Conservation (phyloP, 2,329 filamentous ascomycete genomes). For the Trichoderma cornu-damae region DNA sequence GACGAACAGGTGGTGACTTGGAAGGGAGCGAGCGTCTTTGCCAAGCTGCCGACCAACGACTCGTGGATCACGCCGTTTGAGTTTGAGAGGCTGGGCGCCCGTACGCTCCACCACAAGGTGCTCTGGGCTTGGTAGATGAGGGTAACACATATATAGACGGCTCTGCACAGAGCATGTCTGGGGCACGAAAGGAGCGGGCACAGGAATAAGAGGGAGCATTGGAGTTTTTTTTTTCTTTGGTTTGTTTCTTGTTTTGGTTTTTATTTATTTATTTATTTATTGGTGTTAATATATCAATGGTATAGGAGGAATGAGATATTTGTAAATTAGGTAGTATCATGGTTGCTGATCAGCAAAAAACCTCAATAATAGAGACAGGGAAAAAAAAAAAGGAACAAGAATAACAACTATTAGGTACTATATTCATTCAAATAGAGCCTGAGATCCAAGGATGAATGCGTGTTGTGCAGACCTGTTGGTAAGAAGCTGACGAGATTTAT, state of each 20-base stretch:
- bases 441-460: background rate
- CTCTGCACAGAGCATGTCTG: background rate
- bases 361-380: background rate
- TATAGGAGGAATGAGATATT: background rate
- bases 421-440: too few relatives aligned
- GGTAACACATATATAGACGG: background rate
- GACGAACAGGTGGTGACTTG: slow-evolving; percentile 96
- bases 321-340: background rate
- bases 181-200: background rate
- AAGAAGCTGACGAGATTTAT: background rate
- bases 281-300: too few relatives aligned
- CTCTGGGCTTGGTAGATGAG: slow-evolving; percentile 52
- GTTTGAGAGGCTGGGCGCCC: slow-evolving; percentile 78
- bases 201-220: slow-evolving; percentile 11
- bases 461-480: background rate
- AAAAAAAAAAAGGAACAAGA: background rate
- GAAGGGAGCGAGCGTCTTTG: slow-evolving; percentile 97
- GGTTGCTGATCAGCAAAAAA: background rate
- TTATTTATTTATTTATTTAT: too few relatives aligned
- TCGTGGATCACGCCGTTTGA: slow-evolving; percentile 87
- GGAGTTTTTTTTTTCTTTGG: slow-evolving; percentile 1
- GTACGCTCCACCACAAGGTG: slow-evolving; percentile 79
- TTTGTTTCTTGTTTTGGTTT: too few relatives aligned
- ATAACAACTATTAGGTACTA: background rate
- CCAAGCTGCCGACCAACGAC: slow-evolving; percentile 85